Evolutionary conservation across 306 rosid genomes (phyloP), one percentile per base, ranked within the genome.

Genomic region (Fragaria iinumae): DNA sequence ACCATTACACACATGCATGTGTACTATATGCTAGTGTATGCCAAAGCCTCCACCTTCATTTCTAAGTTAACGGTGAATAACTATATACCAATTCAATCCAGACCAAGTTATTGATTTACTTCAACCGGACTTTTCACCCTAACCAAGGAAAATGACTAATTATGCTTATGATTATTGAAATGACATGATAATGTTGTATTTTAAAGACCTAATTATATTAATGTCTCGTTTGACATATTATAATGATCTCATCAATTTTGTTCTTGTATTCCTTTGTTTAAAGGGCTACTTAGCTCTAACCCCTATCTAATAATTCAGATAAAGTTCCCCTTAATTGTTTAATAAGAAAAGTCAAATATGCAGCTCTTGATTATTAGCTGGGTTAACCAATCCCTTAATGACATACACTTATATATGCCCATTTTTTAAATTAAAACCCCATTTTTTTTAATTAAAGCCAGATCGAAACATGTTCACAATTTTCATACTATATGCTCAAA

Each of bases 291-390:
- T 34, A 17, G n/a, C 67, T 34, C 23, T 8, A 47, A 13, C 7
- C 77, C 73, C 38, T 11, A 62, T 83, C 83, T 25, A 62, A 80
- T 74, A 62, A 80, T 75, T 52, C 36, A 64, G 69, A 75, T 75
- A 29, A 56, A 79, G 4, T 53, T 56, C 63, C 70, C 63, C n/a
- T 72, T 71, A 56, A 66, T 74, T 57, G 25, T 21, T 48, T 6
- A 7, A 36, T 36, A 17, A 65, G 39, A 76, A 39, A 80, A 76
- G 83, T 79, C 83, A 79, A 65, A 69, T 45, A 60, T 20, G 38
- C 29, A 34, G 13, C 50, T 39, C 57, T 71, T 41, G 12, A 60
- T 17, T 5, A 74, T 50, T 17, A 39, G 50, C 50, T 60, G 18
- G 45, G 45, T 29, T 43, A 74, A 74, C 45, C 44, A 44, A 62